A percentile compares a stretch with the other conserved stretches of the same genome.
Conservation (phyloP, 495 filamentous ascomycete genomes). For the Xylaria nigripes region DNA sequence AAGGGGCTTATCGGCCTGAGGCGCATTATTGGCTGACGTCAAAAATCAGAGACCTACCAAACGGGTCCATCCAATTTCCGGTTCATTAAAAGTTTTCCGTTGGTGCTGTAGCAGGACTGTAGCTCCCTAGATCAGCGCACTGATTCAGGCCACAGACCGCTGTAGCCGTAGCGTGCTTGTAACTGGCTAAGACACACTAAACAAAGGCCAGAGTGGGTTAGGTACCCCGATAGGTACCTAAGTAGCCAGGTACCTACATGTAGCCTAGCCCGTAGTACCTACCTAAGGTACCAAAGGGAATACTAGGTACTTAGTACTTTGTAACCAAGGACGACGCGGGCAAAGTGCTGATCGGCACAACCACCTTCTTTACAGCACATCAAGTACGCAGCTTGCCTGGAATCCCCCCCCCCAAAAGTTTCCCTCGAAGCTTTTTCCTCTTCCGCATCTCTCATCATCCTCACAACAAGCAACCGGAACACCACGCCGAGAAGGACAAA, state of each 20-base stretch:
- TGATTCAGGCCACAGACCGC: neutral
- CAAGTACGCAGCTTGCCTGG: no score
- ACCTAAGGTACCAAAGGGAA: no score
- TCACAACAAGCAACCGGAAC: neutral
- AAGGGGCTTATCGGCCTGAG: constrained; percentile 9
- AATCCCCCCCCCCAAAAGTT: constrained; percentile 3
- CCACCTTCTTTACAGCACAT: no score
- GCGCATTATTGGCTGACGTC: neutral
- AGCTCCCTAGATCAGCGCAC: neutral
- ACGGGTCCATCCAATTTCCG: constrained; percentile 12
- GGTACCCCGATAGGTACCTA: no score
- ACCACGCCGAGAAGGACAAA: neutral
- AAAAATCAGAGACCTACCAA: neutral
- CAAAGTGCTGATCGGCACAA: constrained; percentile 9
- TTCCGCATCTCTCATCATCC: neutral
- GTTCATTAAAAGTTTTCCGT: constrained; percentile 1
- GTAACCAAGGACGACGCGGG: no score
- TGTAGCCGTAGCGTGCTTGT: neutral
- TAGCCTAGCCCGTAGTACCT: neutral
- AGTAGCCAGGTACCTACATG: no score
- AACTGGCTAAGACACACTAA: neutral
- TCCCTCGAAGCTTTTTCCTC: neutral
- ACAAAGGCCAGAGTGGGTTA: neutral
- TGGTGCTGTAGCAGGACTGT: neutral
- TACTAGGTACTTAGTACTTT: no score